Base-by-base conservation (phyloP, 805 yeast species). In the Myxozyma udenii region DNA sequence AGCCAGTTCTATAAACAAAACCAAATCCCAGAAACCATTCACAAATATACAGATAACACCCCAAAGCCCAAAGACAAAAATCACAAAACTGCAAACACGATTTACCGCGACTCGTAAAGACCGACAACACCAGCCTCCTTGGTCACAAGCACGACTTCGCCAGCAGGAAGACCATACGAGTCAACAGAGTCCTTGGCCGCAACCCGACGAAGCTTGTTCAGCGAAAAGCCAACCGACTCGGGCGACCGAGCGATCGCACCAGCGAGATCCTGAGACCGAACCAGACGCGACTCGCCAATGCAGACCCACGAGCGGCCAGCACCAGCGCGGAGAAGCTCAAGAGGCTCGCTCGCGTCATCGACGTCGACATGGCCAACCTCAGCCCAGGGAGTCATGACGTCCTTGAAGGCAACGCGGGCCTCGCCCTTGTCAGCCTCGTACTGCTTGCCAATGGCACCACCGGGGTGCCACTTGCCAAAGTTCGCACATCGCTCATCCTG, bases 381-480 rank as follows among this genome's bases (percentile, higher is more conserved):
- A 6, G 39, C 22, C 60, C 60, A 55, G n/a, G 44, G 40, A 16
- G 32, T 30, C 60, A 55, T 55, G 45, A 41, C 42, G 32, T 54
- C 60, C n/a, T 33, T 23, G 50, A 37, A 43, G 14, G 46, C 26
- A 7, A 39, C 40, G 19, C 26, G 26, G 24, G 45, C 45, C 3
- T 32, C 37, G 9, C 26, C 24, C 37, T 19, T 44, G 44, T 58
- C 62, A 16, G 49, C 43, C 21, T 61, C 58, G 51, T 70, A 75
- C 4, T 74, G 71, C 47, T 72, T 73, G 14, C 96, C 96, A 63
- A 88, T 87, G 1, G 93, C 85, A 16, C 96, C 96, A 19, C 96
- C 96, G 1, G 96, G 96, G 63, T 88, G 96, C 64, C 84, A 78
- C 55, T 77, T 77, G 6, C 84, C 82, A 68, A 88, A 88, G 33